These are phyloP conservation scores for Pugionium cornutum DNA, from an alignment of 345 rosid genomes.

Conservation along the genomic window DNA sequence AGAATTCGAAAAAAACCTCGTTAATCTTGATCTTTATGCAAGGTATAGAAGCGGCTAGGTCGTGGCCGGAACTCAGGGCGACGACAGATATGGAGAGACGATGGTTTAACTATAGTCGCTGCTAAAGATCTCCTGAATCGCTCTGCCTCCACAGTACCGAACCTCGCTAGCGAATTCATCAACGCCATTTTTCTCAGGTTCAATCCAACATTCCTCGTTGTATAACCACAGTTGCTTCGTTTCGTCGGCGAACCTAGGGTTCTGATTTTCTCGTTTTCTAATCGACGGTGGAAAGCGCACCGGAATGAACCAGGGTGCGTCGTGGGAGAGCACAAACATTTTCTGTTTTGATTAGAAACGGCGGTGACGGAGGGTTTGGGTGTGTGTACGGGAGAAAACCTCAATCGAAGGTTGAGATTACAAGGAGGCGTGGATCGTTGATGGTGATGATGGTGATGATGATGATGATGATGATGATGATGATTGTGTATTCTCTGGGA, in stretches of 20 bases:
- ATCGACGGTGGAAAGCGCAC: conserved; percentile 63
- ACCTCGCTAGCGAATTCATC: conserved; percentile 71
- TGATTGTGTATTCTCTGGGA: conserved; percentile 19
- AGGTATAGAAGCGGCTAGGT: conserved; percentile 63
- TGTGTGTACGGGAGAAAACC: conserved; percentile 1
- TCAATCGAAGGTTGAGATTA: conserved; percentile 19
- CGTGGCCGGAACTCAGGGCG: conserved; percentile 63
- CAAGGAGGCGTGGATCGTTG: conserved; percentile 30
- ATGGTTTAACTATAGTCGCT: conserved; percentile 52
- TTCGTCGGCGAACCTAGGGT: not conserved
- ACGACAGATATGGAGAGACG: conserved; percentile 53
- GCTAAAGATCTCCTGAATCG: conserved; percentile 56
- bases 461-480: not conserved
- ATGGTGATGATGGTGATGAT: not conserved
- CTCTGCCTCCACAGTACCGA: conserved; percentile 72
- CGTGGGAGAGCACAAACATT: conserved; percentile 85
- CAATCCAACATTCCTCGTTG: not conserved
- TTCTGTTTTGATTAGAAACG: conserved; percentile 38
- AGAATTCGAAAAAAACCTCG: not conserved
- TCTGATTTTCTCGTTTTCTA: conserved; percentile 17
- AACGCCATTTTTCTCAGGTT: conserved; percentile 60
- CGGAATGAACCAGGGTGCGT: conserved; percentile 83
- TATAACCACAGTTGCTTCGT: not conserved
- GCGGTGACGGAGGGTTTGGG: conserved; percentile 17
- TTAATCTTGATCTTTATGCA: conserved; percentile 49